phyloP scores from a whole-genome alignment of 768 basidiomycete genomes.

The Omphalotus guepiniiformis region DNA sequence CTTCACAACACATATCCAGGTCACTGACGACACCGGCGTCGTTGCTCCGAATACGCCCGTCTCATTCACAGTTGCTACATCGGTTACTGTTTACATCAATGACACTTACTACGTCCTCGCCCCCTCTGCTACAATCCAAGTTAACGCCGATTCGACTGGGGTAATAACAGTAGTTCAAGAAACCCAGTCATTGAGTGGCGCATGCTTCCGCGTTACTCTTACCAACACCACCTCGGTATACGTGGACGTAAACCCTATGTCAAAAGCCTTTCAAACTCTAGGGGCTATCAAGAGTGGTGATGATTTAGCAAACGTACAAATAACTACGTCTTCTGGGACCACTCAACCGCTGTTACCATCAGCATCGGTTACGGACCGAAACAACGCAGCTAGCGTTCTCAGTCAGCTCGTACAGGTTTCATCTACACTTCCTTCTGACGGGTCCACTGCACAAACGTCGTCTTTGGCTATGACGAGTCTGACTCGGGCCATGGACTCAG shows the following conservation, averaged over 20 bases:
- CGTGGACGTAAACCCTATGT: background rate
- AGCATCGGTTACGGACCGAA: background rate
- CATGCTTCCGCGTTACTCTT: background rate
- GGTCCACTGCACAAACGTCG: background rate
- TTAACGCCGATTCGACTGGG: background rate
- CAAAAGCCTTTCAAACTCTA: background rate
- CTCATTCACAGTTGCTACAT: background rate
- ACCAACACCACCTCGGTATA: background rate
- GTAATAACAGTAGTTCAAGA: background rate
- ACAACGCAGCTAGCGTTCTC: background rate
- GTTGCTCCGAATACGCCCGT: background rate
- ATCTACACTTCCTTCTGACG: background rate
- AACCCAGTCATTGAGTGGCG: background rate
- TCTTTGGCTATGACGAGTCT: background rate
- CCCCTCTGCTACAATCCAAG: background rate
- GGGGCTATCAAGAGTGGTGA: background rate
- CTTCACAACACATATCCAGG: background rate
- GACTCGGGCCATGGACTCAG: background rate
- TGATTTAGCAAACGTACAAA: background rate
- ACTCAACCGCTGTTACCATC: background rate
- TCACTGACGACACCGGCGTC: background rate
- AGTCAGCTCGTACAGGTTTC: background rate
- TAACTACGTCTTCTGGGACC: background rate
- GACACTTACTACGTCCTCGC: background rate
- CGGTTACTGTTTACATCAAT: background rate